A percentile compares a stretch with the other conserved stretches of the same genome.
Conservation (phyloP, 1,139 yeast species). For the Kluyveromyces marxianus region DNA sequence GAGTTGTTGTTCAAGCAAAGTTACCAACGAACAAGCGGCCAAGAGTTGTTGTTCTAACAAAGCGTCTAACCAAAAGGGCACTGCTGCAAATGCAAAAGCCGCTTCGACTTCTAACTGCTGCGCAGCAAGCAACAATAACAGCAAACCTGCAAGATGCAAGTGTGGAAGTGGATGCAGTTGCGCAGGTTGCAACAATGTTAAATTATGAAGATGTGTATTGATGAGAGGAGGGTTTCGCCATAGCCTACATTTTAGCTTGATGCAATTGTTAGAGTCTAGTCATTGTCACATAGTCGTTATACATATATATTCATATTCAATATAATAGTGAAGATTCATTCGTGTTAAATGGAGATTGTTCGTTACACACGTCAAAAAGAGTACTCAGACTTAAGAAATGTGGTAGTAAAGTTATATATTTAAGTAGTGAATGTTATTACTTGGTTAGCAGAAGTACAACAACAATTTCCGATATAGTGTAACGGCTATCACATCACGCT, state of each 20-base stretch:
- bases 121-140: constrained; percentile 2
- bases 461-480: constrained; percentile 10
- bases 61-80: not conserved
- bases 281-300: too few species aligned
- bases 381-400: too few species aligned
- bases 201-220: constrained; percentile 5
- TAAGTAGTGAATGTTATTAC: not conserved
- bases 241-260: too few species aligned
- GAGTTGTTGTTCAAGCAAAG: constrained; percentile 1
- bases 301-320: too few species aligned
- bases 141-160: constrained; percentile 11
- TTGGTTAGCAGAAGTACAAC: not conserved
- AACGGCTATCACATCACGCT: constrained; percentile 14
- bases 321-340: too few species aligned
- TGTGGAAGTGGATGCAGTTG: constrained; percentile 16
- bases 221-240: not conserved
- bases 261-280: too few species aligned
- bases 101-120: constrained; percentile 9
- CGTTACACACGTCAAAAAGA: too few species aligned
- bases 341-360: too few species aligned
- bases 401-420: too few species aligned
- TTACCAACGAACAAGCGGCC: not conserved
- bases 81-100: not conserved
- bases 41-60: not conserved
- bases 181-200: constrained; percentile 15